Base-by-base conservation (phyloP, 2,329 filamentous ascomycete species). In the Neopestalotiopsis sp. region DNA sequence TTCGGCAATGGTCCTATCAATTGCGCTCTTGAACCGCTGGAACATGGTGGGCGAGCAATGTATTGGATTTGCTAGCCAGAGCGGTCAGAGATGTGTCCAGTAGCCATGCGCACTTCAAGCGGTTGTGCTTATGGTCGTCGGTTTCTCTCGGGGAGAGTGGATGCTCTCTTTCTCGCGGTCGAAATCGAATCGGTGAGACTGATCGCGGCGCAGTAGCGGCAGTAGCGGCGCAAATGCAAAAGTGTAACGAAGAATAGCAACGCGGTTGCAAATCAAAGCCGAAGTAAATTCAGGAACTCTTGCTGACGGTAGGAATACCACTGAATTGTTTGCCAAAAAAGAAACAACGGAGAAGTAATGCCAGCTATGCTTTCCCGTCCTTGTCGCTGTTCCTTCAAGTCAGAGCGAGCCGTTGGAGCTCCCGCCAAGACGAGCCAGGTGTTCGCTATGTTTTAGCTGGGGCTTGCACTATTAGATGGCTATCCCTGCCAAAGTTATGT, bases 1-100 rank as follows among this genome's bases (percentile, higher is more conserved):
- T 83, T 97, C 94, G 76, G 94, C 93, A 76, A 98, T 96, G 76
- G 92, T 92, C 75, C 91, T 90, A 79, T 97, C 93, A 79, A 97
- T 94, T 70, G 92, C 92, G 76, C 92, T 93, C 83, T 94, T 93
- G 75, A 97, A 85, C 85, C 93, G 89, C 92, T 96, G 78, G 17
- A 70, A 66, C 49, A 65, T 20, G 42, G 24, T 58, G 34, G 24
- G n/a, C 40, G 53, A 45, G 61, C 53, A 66, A 38, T 20, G 5
- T 24, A 49, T 17, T 13, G 14, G 13, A 40, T n/a, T 28, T 56
- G 40, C 45, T 56, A 30, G 14, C 62, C 13, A 65, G 40, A 56
- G 45, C 45, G 24, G 20, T 20, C 13, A 34, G n/a, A 13, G 38
- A 17, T 59, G 20, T 30, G 40, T 24, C 14, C 61, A 30, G 56